These are phyloP conservation scores for Aspergillus texensis DNA, from an alignment of 2,329 filamentous ascomycete species.

Conservation along the genomic window DNA sequence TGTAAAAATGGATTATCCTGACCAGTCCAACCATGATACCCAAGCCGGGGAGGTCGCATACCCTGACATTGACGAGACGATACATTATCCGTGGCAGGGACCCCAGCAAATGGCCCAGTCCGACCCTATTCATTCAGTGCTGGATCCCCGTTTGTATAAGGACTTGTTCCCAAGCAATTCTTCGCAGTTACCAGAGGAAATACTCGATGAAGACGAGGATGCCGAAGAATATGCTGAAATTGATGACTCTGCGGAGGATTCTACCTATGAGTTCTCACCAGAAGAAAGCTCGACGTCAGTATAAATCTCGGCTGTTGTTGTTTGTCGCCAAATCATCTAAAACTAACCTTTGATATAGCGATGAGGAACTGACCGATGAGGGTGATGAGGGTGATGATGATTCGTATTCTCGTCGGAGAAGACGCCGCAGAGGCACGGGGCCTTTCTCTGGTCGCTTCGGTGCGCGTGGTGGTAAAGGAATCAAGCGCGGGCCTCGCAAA, in stretches of 20 bases:
- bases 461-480: slow-evolving; percentile 47
- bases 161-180: slow-evolving; percentile 22
- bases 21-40: slow-evolving; percentile 13
- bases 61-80: slow-evolving; percentile 36
- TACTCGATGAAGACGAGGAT: slow-evolving; percentile 16
- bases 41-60: slow-evolving; percentile 29
- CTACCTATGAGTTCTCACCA: slow-evolving; percentile 27
- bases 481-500: slow-evolving; percentile 50
- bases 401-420: slow-evolving; percentile 26
- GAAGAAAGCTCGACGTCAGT: slow-evolving; percentile 32
- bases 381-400: slow-evolving; percentile 31
- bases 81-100: slow-evolving; percentile 38
- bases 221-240: slow-evolving; percentile 9
- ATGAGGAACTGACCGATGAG: slow-evolving; percentile 28
- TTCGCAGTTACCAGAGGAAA: slow-evolving; percentile 18
- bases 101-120: slow-evolving; percentile 17
- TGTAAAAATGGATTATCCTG: slow-evolving; percentile 25
- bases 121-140: slow-evolving; percentile 26
- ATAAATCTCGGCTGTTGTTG: background rate
- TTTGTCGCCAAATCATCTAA: background rate
- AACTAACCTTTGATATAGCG: slow-evolving; percentile 23
- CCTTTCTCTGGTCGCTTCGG: slow-evolving; percentile 41
- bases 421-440: slow-evolving; percentile 34
- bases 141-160: slow-evolving; percentile 39
- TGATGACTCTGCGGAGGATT: slow-evolving; percentile 26